These are phyloP conservation scores for Echinosophora koreensis DNA, from an alignment of 306 rosid genomes.

Conservation along the genomic window DNA sequence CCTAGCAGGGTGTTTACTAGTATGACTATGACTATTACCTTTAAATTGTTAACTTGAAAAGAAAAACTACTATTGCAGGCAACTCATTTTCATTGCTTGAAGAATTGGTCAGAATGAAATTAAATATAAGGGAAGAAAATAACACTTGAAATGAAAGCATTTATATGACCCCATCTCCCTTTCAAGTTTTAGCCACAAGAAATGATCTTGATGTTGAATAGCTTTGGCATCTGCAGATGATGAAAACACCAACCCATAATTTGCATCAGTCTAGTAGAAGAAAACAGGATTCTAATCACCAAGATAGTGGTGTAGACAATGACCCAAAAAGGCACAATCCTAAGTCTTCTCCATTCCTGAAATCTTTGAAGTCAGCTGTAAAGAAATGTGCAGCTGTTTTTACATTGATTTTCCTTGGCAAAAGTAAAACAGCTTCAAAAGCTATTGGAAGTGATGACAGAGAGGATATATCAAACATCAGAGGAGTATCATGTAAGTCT, in stretches of 20 bases:
- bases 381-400: slow-evolving; percentile 60
- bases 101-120: slow-evolving; percentile 53
- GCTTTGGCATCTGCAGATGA: slow-evolving; percentile 62
- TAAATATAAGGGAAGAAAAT: slow-evolving; percentile 11
- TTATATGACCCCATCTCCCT: background rate
- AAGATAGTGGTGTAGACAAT: background rate
- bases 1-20: background rate
- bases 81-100: slow-evolving; percentile 39
- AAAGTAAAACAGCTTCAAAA: slow-evolving; percentile 51
- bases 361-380: slow-evolving; percentile 55
- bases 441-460: slow-evolving; percentile 37
- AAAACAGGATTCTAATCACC: slow-evolving; percentile 31
- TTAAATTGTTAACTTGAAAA: slow-evolving; percentile 20
- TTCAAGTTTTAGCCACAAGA: slow-evolving; percentile 16
- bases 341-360: slow-evolving; percentile 43
- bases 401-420: slow-evolving; percentile 43
- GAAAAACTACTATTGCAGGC: slow-evolving; percentile 28
- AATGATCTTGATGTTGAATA: slow-evolving; percentile 42
- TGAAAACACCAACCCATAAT: slow-evolving; percentile 49
- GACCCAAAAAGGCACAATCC: slow-evolving; percentile 30
- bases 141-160: background rate
- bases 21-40: slow-evolving; percentile 21
- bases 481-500: slow-evolving; percentile 70
- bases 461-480: slow-evolving; percentile 42
- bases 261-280: slow-evolving; percentile 49